Conservation (phyloP, 2,329 filamentous ascomycete species). For the Arthrocladium fulminans region DNA sequence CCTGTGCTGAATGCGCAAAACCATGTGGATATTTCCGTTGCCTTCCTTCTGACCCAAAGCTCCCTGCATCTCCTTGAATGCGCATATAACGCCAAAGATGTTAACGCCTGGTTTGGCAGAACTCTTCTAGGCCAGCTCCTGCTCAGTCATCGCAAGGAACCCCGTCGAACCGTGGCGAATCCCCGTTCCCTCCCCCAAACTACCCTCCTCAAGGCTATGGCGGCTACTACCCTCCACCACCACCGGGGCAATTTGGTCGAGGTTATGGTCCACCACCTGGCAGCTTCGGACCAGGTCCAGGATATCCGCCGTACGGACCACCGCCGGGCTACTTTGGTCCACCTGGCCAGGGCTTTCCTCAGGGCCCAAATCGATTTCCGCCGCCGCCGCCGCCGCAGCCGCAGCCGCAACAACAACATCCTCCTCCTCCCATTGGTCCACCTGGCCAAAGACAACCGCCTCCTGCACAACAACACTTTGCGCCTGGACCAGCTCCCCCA, state of each 20-base stretch:
- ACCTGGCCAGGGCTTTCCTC: slow-evolving; percentile 65
- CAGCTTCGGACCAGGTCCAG: slow-evolving; percentile 47
- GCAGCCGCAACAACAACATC: slow-evolving; percentile 37
- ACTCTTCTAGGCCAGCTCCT: slow-evolving; percentile 35
- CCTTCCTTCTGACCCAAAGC: slow-evolving; percentile 89
- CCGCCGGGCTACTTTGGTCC: slow-evolving; percentile 62
- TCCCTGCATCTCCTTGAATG: slow-evolving; percentile 1
- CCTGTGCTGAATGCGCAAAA: slow-evolving; percentile 86
- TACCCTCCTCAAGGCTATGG: slow-evolving; percentile 37
- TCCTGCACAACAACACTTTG: slow-evolving; percentile 20
- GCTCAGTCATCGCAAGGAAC: slow-evolving; percentile 31
- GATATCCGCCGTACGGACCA: slow-evolving; percentile 66
- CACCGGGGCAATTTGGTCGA: slow-evolving; percentile 33
- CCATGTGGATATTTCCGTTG: slow-evolving; percentile 98
- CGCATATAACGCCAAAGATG: slow-evolving; percentile 2
- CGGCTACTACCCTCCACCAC: slow-evolving; percentile 35
- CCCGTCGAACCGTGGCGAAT: slow-evolving; percentile 34
- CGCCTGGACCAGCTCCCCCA: slow-evolving; percentile 22
- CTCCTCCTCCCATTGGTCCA: slow-evolving; percentile 47
- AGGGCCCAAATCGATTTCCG: slow-evolving; percentile 45
- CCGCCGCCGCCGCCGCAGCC: no score
- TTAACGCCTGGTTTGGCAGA: slow-evolving; percentile 26
- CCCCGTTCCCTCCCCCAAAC: slow-evolving; percentile 33
- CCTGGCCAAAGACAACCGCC: slow-evolving; percentile 37
- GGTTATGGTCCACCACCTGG: slow-evolving; percentile 41